Evolutionary conservation across 495 filamentous ascomycete genomes (phyloP).

Genomic region (Aspergillus panamensis): DNA sequence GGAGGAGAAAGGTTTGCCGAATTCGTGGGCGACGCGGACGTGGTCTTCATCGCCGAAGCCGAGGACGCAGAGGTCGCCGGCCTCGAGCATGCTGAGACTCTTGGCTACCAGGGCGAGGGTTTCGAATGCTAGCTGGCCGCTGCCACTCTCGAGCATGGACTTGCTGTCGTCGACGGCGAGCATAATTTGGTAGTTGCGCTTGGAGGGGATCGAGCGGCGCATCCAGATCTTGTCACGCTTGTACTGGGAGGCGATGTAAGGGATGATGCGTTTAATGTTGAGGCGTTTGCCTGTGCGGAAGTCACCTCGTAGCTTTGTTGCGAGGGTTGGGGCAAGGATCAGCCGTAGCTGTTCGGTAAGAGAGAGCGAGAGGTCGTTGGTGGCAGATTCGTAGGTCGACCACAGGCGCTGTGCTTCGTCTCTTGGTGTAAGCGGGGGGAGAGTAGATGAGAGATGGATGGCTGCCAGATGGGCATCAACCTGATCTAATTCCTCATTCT

Average conservation of each 20-base stretch:
- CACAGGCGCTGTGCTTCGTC: constrained; percentile 75
- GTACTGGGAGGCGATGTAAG: constrained; percentile 94
- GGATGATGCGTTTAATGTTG: constrained; percentile 98
- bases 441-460: constrained; percentile 59
- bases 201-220: constrained; percentile 83
- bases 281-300: constrained; percentile 97
- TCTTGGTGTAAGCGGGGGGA: constrained; percentile 38
- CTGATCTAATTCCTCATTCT: constrained; percentile 61
- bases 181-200: constrained; percentile 93
- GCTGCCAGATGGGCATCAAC: constrained; percentile 70
- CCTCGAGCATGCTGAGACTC: constrained; percentile 84
- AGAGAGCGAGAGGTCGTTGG: constrained; percentile 78
- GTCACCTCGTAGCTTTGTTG: constrained; percentile 93
- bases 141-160: constrained; percentile 77
- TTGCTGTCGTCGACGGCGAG: constrained; percentile 95
- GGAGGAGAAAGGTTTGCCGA: constrained; percentile 75
- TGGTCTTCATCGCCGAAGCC: constrained; percentile 75
- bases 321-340: constrained; percentile 89
- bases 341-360: constrained; percentile 92
- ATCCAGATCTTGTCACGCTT: constrained; percentile 99
- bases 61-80: constrained; percentile 82
- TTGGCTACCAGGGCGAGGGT: constrained; percentile 86
- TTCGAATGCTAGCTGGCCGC: constrained; percentile 74
- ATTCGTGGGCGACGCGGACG: constrained; percentile 83
- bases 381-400: constrained; percentile 77